Base-by-base conservation (phyloP, 148 eudicot species). In the Mesembryanthemum crystallinum region DNA sequence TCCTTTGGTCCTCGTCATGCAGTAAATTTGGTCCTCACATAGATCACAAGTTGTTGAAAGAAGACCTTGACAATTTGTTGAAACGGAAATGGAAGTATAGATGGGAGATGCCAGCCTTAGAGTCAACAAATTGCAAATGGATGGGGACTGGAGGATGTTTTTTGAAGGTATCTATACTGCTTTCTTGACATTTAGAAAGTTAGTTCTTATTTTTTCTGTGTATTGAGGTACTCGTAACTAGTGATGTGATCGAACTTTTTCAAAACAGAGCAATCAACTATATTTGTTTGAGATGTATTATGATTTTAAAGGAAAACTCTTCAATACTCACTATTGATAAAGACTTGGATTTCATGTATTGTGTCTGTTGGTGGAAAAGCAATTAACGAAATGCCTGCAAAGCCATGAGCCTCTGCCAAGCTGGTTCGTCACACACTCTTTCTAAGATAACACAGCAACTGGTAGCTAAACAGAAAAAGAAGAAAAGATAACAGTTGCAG, bases 81-180 rank as follows among this genome's bases (percentile, higher is more conserved):
- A 78, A 73, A 78, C 82, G 79, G 54, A 91, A 89, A 81, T 89
- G 91, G 94, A 88, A 78, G 67, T 92, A 89, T 77, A 81, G 77
- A 64, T 95, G 99, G 99, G 85, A 88, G 82, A 77, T 80, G 67
- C 92, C 91, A 60, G 89, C 91, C 68, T 76, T 79, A 74, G 85
- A 82, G 74, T 75, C 80, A 66, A 52, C 84, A 29, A 89, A 79
- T 73, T 80, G 84, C 88, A 82, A 82, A 68, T 95, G 99, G 99
- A 82, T 78, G 64, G 99, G 96, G 62, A 92, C 97, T 8, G 94
- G 97, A 70, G 86, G 83, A 51, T 62, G 80, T 76, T 71, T 69
- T 66, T 15, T 77, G 37, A 75, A 89, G 96, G 99, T 94, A 76
- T 74, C 37, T 30, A 54, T 54, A 5, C 45, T 30, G 8, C 33